Evolutionary conservation across 2,329 filamentous ascomycete genomes (phyloP).

Genomic region (Metarhizium robertsii): DNA sequence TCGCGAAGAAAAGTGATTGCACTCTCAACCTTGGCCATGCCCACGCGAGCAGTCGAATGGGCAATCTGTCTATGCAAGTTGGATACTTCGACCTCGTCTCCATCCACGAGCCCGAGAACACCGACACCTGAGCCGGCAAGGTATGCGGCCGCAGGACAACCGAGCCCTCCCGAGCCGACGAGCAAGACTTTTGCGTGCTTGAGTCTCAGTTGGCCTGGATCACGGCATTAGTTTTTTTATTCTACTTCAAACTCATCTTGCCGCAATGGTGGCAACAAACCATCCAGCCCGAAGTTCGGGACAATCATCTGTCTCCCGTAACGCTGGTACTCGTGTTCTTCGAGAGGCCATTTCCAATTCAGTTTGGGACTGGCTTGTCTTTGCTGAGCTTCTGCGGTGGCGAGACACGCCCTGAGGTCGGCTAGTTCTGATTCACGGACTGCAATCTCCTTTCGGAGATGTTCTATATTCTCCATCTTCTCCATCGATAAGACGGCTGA

Average conservation of each 20-base stretch:
- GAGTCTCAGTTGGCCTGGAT: slow-evolving; percentile 63
- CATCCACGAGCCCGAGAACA: slow-evolving; percentile 75
- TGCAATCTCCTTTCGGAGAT: slow-evolving; percentile 37
- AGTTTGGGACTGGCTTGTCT: neutral
- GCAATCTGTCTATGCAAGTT: slow-evolving; percentile 91
- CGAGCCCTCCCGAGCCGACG: slow-evolving; percentile 80
- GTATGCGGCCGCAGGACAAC: slow-evolving; percentile 88
- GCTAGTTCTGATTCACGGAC: slow-evolving; percentile 38
- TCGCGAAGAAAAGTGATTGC: slow-evolving; percentile 49
- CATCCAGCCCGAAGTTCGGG: slow-evolving; percentile 67
- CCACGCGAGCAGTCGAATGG: slow-evolving; percentile 62
- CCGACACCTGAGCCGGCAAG: slow-evolving; percentile 84
- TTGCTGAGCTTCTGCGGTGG: slow-evolving; percentile 25
- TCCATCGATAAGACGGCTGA: neutral
- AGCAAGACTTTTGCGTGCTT: slow-evolving; percentile 65
- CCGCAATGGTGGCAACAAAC: slow-evolving; percentile 29
- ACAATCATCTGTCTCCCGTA: slow-evolving; percentile 91
- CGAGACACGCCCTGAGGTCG: slow-evolving; percentile 35
- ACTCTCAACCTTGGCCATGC: slow-evolving; percentile 73
- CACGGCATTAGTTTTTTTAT: neutral
- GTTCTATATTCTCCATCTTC: slow-evolving; percentile 29
- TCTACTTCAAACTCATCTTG: neutral
- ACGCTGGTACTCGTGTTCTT: slow-evolving; percentile 65
- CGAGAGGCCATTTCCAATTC: slow-evolving; percentile 56
- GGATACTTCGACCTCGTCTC: slow-evolving; percentile 76